phyloP scores from a whole-genome alignment of 257 asterid species.

The Fraxinus cuspidata region DNA sequence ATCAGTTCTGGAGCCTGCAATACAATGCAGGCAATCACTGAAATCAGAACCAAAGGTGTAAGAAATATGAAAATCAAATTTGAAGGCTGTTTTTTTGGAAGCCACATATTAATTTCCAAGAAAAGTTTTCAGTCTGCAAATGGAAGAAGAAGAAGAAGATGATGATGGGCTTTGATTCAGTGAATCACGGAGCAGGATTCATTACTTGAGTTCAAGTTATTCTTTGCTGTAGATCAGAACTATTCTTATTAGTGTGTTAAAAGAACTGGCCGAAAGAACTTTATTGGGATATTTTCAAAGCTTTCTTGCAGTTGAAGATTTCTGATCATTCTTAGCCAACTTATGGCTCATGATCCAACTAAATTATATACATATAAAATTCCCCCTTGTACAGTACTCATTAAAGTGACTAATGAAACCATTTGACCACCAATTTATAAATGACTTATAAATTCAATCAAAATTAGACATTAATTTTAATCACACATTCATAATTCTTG shows the following conservation, averaged over 20 bases:
- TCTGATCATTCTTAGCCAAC: conserved; percentile 9
- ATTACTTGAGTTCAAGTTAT: conserved; percentile 36
- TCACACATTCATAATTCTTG: no score
- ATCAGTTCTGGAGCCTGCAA: conserved; percentile 18
- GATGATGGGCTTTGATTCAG: not conserved
- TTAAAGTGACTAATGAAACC: no score
- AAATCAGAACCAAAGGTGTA: conserved; percentile 36
- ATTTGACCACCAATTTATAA: no score
- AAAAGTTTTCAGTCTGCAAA: not conserved
- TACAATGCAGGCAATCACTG: conserved; percentile 16
- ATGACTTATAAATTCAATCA: no score
- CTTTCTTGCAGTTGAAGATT: conserved; percentile 19
- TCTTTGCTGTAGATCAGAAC: conserved; percentile 33
- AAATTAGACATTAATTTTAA: no score
- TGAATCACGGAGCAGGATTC: conserved; percentile 20
- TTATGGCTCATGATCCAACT: conserved; percentile 24
- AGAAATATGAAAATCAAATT: conserved; percentile 25
- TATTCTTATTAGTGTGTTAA: conserved; percentile 26
- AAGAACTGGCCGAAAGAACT: conserved; percentile 21
- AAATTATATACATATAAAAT: no score
- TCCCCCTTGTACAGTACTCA: no score
- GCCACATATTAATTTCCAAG: conserved; percentile 32
- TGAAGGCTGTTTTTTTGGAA: conserved; percentile 28
- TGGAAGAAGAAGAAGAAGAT: not conserved
- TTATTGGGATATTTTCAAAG: not conserved